These are phyloP conservation scores for Zea mays DNA, from an alignment of 176 grass and related monocot species.

Conservation along the genomic window Zm-B73-REFERENCE-NAM-5.0 NC_050098.1:222772001-222772500, in stretches of 20 bases:
- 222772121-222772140: too few species aligned
- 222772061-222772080: neutral
- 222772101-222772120: too few species aligned
- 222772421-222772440: constrained; percentile 21
- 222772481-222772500: too few species aligned
- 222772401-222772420: constrained; percentile 4
- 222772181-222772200: too few species aligned
- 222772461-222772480: neutral
- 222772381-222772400: neutral
- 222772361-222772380: neutral
- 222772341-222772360: neutral
- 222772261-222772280: neutral
- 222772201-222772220: too few species aligned
- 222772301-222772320: neutral
- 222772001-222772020: neutral
- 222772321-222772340: neutral
- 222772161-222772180: too few species aligned
- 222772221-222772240: neutral
- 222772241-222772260: constrained; percentile 7
- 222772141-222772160: too few species aligned
- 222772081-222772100: neutral
- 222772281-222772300: neutral
- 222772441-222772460: neutral
- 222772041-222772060: neutral
- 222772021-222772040: neutral